Conservation (phyloP, 768 basidiomycete genomes). For the Podaxis sp. region DNA sequence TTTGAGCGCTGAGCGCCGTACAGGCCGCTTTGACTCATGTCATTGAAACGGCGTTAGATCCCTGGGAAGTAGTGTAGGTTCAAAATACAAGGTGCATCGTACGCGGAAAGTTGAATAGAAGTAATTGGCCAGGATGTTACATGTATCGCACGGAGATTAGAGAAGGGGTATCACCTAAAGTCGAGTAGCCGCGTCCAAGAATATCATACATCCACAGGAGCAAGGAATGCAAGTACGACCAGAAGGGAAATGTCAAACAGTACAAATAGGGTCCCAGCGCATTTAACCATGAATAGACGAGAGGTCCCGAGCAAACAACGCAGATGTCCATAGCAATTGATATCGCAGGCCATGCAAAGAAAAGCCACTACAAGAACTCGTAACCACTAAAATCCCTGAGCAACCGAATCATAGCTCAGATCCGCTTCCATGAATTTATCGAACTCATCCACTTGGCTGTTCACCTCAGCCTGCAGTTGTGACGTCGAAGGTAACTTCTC, state of each 20-base stretch:
- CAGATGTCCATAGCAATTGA: background rate
- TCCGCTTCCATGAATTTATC: slow-evolving; percentile 55
- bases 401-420: slow-evolving; percentile 43
- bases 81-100: no score
- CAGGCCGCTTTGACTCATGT: no score
- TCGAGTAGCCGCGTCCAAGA: background rate
- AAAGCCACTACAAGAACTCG: background rate
- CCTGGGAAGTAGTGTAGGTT: no score
- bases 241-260: background rate
- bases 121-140: background rate
- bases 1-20: no score
- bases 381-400: background rate
- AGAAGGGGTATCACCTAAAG: background rate
- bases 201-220: background rate
- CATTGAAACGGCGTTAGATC: no score
- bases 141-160: background rate
- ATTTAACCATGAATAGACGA: background rate
- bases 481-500: slow-evolving; percentile 11
- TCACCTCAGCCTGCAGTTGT: slow-evolving; percentile 48
- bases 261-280: background rate
- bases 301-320: background rate
- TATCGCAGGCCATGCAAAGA: background rate
- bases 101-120: no score
- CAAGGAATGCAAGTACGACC: background rate
- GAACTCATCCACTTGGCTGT: slow-evolving; percentile 49